Evolutionary conservation across 371 early-diverging fungal genomes (phyloP).

Genomic region (Rhizopus arrhizus): DNA sequence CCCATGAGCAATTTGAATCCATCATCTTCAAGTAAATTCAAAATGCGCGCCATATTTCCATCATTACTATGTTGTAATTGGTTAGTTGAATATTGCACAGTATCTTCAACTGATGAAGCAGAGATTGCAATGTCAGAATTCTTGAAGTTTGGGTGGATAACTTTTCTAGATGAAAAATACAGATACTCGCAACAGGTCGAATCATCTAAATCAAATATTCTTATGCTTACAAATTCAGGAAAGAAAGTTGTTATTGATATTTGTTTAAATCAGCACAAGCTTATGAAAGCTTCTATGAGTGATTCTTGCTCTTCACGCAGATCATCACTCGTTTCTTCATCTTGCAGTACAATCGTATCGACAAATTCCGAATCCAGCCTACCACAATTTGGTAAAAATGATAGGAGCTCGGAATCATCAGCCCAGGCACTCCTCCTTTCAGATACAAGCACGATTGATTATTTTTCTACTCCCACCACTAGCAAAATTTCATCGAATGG

Average conservation of each 20-base stretch:
- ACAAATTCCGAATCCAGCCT: not conserved
- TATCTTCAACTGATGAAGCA: slow-evolving; percentile 59
- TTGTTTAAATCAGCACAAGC: slow-evolving; percentile 17
- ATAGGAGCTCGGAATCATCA: not conserved
- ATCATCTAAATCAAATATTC: slow-evolving; percentile 12
- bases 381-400: not conserved
- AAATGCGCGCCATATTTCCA: slow-evolving; percentile 25
- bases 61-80: slow-evolving; percentile 43
- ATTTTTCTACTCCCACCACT: not conserved
- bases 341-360: not conserved
- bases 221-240: slow-evolving; percentile 18
- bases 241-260: slow-evolving; percentile 23
- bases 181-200: slow-evolving; percentile 15
- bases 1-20: slow-evolving; percentile 24
- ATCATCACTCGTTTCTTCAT: not conserved
- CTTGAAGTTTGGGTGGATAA: slow-evolving; percentile 50
- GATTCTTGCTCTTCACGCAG: not conserved
- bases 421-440: not conserved
- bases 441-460: not conserved
- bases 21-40: slow-evolving; percentile 15
- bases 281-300: not conserved
- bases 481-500: not conserved
- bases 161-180: slow-evolving; percentile 36
- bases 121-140: slow-evolving; percentile 48
- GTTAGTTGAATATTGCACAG: slow-evolving; percentile 54